Base-by-base conservation (phyloP, 192 early-diverging fungal genomes). In the Coemansia umbellata region DNA sequence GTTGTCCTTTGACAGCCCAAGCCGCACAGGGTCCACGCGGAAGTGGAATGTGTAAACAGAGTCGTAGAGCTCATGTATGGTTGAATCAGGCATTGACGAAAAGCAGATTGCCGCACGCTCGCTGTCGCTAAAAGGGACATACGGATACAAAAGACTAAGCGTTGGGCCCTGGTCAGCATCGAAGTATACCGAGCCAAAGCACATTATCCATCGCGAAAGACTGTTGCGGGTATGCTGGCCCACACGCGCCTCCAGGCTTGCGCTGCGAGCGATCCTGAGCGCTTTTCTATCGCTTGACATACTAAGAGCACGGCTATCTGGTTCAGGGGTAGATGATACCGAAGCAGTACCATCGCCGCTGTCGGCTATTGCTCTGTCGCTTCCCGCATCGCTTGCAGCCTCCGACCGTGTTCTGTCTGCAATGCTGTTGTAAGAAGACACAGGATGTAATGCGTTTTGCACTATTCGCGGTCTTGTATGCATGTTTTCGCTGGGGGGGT, bases 111-210 rank as follows among this genome's bases (percentile, higher is more conserved):
- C 85, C 23, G 86, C 86, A 23, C 82, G 78, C 70, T 90, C 88
- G 42, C 78, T 79, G 31, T 69, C 75, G 37, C 79, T 82, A 45
- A 90, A 80, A 8, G 76, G 78, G 21, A 80, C 80, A 30, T 85
- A 84, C 18, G 88, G 88, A 59, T 90, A 90, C 39, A 85, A 70
- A 47, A 81, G 79, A 47, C 82, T 83, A 36, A 90, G 73, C 36
- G 84, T 85, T 78, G 74, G 88, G 41, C 88, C 88, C 42, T 86
- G 83, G 70, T 90, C 88, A n/a, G 84, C 78, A 74, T 90, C 88
- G 81, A 90, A 90, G 61, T 90, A 84, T 41, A 90, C 87, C 15
- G 83, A 74, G 36, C 83, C 86, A 69, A 90, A 87, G 51, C 85
- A 81, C 19, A 87, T 56, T 37, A 87, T 72, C 87, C 87, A 89